A percentile compares a stretch with the other conserved stretches of the same genome.
Evolutionary conservation across 176 grass and related monocot genomes (phyloP).

Genomic region (Zoysia japonica): DNA sequence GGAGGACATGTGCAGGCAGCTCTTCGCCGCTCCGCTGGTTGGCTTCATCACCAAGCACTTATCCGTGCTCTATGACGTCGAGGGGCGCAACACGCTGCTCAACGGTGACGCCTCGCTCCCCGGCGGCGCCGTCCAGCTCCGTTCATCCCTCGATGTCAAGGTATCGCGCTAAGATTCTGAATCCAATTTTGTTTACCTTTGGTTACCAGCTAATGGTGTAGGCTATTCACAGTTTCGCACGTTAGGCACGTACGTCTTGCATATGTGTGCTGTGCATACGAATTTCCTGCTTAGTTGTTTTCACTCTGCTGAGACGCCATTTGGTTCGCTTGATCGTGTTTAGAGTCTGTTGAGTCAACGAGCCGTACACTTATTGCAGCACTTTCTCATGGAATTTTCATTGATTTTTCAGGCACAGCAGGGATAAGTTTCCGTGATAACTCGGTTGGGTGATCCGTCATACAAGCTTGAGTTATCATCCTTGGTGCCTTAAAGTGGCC

Average conservation of each 20-base stretch:
- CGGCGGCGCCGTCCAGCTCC: conserved; percentile 53
- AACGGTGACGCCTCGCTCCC: conserved; percentile 55
- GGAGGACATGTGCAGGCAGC: conserved; percentile 31
- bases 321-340: not conserved
- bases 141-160: conserved; percentile 79
- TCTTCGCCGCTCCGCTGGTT: conserved; percentile 54
- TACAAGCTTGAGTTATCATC: no score
- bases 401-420: not conserved
- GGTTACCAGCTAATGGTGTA: not conserved
- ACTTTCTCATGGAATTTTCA: conserved; percentile 3
- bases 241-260: not conserved
- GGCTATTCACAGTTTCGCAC: not conserved
- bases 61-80: conserved; percentile 69
- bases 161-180: conserved; percentile 28
- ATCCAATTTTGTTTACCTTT: not conserved
- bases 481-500: no score
- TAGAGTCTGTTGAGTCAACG: not conserved
- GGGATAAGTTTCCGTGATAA: no score
- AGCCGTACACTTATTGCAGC: not conserved
- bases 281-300: not conserved
- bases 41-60: conserved; percentile 70
- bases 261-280: not conserved
- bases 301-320: not conserved
- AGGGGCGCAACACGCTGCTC: conserved; percentile 70
- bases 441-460: no score